Base-by-base conservation (phyloP, 2,329 filamentous ascomycete genomes). In the Talaromyces sp. region DNA sequence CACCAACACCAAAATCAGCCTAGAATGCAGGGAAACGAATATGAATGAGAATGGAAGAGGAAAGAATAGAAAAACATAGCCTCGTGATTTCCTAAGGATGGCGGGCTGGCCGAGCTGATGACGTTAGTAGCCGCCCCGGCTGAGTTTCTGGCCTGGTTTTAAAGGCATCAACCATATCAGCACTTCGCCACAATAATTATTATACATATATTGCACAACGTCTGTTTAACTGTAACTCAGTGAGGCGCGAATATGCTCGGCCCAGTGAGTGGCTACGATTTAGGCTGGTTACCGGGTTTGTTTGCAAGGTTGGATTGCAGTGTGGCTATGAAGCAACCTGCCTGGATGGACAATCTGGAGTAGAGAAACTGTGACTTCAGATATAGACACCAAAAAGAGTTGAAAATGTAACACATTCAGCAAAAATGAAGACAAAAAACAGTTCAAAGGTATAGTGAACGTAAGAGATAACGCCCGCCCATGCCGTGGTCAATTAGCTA, bases 391-490 rank as follows among this genome's bases (percentile, higher is more conserved):
- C 11, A 39, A 35, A 40, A 50, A 2, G 19, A 15, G 5, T 21
- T 25, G 28, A 11, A 28, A 21, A 22, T 37, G 9, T 56, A 25
- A 50, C 31, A 15, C 41, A 22, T 25, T 36, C 46, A 51, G 19
- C 19, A 21, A 19, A 35, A 28, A 28, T 7, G 19, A 21, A n/a
- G n/a, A 17, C n/a, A 8, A 17, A 46, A 46, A 13, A 50, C 22
- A 60, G 36, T 37, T 41, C 37, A 48, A 52, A 37, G 13, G 55
- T 21, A 45, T 46, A 41, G 31, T 41, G 45, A 55, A 40, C 22
- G 56, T 37, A 53, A 57, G 15, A 59, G 60, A 53, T 51, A 63
- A 63, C 57, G 57, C 60, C 57, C 57, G 56, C 58, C 53, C 60
- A 61, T 61, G 61, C 57, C 43, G 58, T 60, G 35, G 21, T 56